phyloP scores from a whole-genome alignment of 768 basidiomycete species.

The Tulasnella sp. region DNA sequence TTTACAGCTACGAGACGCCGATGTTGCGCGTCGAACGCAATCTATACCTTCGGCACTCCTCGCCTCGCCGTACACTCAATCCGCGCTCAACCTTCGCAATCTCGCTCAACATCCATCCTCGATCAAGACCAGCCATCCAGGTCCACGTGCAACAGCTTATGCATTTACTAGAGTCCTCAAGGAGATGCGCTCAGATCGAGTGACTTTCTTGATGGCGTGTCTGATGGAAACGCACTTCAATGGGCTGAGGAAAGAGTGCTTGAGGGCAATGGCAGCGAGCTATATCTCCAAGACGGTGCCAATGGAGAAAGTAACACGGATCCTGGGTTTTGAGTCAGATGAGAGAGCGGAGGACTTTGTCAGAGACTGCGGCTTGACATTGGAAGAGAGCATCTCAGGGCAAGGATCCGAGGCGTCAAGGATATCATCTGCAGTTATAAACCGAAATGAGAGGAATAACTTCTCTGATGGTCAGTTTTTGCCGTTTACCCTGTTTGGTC shows the following conservation, averaged over 20 bases:
- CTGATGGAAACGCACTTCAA: constrained; percentile 81
- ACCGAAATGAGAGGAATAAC: not conserved
- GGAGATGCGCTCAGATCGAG: constrained; percentile 50
- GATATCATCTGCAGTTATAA: not conserved
- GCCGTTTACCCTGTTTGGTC: not conserved
- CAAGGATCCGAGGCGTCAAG: not conserved
- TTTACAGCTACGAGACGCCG: constrained; percentile 79
- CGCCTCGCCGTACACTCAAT: constrained; percentile 62
- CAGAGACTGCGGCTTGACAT: not conserved
- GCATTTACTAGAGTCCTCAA: constrained; percentile 55
- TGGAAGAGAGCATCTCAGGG: not conserved
- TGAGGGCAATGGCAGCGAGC: constrained; percentile 13
- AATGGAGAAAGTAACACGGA: constrained; percentile 2
- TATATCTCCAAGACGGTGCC: constrained; percentile 9
- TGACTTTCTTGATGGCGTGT: constrained; percentile 84
- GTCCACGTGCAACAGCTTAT: constrained; percentile 39
- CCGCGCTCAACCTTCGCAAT: constrained; percentile 68
- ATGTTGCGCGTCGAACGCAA: constrained; percentile 52
- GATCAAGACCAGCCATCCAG: constrained; percentile 24
- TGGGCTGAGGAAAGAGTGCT: constrained; percentile 26
- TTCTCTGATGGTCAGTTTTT: not conserved
- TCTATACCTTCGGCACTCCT: constrained; percentile 51
- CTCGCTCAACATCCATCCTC: constrained; percentile 61
- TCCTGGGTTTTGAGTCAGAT: constrained; percentile 16
- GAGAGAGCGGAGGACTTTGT: constrained; percentile 5